Base-by-base conservation (phyloP, 805 yeast genomes). In the Saitoella complicata region DNA sequence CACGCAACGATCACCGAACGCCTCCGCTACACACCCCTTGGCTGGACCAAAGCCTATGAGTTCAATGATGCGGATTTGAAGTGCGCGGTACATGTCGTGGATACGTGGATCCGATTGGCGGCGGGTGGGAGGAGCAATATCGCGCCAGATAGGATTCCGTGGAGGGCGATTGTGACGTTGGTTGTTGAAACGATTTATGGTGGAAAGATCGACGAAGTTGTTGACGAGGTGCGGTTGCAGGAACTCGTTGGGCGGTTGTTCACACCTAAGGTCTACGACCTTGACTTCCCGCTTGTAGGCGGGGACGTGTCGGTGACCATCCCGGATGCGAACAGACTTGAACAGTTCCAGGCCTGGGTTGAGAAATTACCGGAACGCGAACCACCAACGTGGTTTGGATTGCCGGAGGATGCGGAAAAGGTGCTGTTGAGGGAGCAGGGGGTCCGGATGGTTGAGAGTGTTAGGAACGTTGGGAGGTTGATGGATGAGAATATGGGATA, bases 1-100 rank as follows among this genome's bases (percentile, higher is more conserved):
- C 93, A 83, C 55, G 68, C 81, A 0, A 55, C 80, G 0, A 55
- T 84, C 3, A 67, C 67, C 34, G 85, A 76, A 48, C 59, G 83
- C 44, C 57, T 72, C 42, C 64, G 80, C 40, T 78, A 69, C 50
- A 68, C 67, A 1, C 85, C 88, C 0, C 55, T 72, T 2, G 83
- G 88, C 1, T 81, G 82, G 60, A 52, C 61, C 1, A 70, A 71
- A 50, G 55, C 51, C 7, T 79, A 83, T 55, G 93, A 81, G 48
- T 72, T 86, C 53, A 81, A 73, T 55, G 83, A 81, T 46, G 60
- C 76, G n/a, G 95, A 87, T 56, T 69, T 78, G 44, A 60, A 63
- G 7, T 65, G 74, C 21, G 78, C 75, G 1, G 50, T 67, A 4
- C 54, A 49, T 41, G 63, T 75, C 12, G 58, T 78, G 41, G 65